These are phyloP conservation scores for Lavandula angustifolia DNA, from an alignment of 257 asterid species.

Conservation along the genomic window DNA sequence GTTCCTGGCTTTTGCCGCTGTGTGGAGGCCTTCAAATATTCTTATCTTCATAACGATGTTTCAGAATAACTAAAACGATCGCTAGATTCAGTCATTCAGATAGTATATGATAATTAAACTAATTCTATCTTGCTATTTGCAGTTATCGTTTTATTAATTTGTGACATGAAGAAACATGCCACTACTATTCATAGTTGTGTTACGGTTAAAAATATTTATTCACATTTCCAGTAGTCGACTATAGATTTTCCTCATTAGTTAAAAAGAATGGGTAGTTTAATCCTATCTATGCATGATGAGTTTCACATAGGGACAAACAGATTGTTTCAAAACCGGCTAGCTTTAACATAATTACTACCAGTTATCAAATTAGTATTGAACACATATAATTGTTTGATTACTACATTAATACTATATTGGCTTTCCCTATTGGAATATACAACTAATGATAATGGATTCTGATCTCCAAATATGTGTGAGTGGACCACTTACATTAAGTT, in stretches of 20 bases:
- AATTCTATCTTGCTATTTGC: too few species aligned
- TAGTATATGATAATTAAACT: too few species aligned
- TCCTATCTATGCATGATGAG: slow-evolving; percentile 29
- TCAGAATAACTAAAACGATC: background rate
- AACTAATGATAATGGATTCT: slow-evolving; percentile 24
- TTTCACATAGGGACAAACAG: slow-evolving; percentile 34
- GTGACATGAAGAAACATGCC: too few species aligned
- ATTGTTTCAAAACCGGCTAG: background rate
- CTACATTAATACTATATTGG: slow-evolving; percentile 12
- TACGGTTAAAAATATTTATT: too few species aligned
- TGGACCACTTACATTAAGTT: slow-evolving; percentile 33
- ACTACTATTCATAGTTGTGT: too few species aligned
- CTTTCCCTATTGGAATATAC: background rate
- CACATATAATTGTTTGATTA: slow-evolving; percentile 9
- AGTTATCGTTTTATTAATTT: too few species aligned
- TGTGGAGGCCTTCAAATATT: slow-evolving; percentile 24
- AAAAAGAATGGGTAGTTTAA: too few species aligned
- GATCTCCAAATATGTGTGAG: slow-evolving; percentile 33
- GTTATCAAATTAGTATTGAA: slow-evolving; percentile 15
- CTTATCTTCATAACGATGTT: background rate
- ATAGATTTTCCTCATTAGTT: too few species aligned
- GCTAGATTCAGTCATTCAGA: too few species aligned
- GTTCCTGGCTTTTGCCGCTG: slow-evolving; percentile 24
- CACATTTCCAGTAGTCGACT: too few species aligned
- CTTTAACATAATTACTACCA: slow-evolving; percentile 21